Base-by-base conservation (phyloP, 2,329 filamentous ascomycete species). In the Lachnellula cervina region DNA sequence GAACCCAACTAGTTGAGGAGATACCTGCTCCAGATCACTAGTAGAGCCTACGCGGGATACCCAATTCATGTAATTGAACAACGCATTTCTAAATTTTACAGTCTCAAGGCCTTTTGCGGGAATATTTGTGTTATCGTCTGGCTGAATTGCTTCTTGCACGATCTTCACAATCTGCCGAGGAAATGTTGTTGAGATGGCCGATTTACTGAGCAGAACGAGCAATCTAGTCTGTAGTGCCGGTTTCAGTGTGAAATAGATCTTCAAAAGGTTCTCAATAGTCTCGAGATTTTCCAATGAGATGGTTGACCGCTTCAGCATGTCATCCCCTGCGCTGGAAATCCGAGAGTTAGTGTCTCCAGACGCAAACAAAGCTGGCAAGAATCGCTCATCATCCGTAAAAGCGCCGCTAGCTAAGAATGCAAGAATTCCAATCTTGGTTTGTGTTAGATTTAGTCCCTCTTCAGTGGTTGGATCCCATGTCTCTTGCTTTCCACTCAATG, bases 41-140 rank as follows among this genome's bases (percentile, higher is more conserved):
- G 74, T 65, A 0, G 84, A 80, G 7, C 87, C 89, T 64, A 90
- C 84, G 34, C 87, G 83, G 9, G 92, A 89, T 11, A 94, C 84
- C 83, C 92, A 97, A 51, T 90, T 89, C 54, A 96, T 82, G 64
- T 93, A 96, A 40, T 87, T 83, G 65, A 97, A 94, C 4, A 96
- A 79, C 0, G 92, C 89, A 46, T 84, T 86, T 62, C 91, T 83
- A 9, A 97, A 80, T 69, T 94, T 95, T 1, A 83, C 81, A 2
- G 84, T 84, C 71, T 96, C 91, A 16, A 70, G 62, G 7, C 69
- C 68, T 58, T 68, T 67, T 1, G 65, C 62, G 19, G 69, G 64
- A 46, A 68, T 49, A 50, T 67, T 70, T 46, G 64, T 66, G 63
- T 61, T 69, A 54, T 64, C 70, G 68, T 70, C 49, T 66, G 77